Percentiles rank a stretch among this genome's conserved stretches.
Conservation (phyloP, 345 rosid genomes). For the Boechera stricta region DNA sequence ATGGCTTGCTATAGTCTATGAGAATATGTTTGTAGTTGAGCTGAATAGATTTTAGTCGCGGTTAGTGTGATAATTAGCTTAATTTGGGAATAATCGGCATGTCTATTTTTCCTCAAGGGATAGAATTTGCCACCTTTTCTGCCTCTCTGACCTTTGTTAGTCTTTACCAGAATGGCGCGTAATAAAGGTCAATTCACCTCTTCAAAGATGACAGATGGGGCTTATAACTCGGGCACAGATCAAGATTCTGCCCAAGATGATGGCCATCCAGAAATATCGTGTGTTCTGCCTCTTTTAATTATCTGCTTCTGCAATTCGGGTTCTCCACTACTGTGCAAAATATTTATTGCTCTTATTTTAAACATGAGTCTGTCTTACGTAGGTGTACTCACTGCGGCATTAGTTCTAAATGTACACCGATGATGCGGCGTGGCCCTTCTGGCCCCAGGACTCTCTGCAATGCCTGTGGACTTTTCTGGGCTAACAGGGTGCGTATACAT, state of each 20-base stretch:
- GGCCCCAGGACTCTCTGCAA: constrained; percentile 98
- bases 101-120: constrained; percentile 5
- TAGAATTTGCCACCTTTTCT: constrained; percentile 2
- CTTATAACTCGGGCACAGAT: constrained; percentile 57
- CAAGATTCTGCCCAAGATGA: constrained; percentile 84
- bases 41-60: constrained; percentile 8
- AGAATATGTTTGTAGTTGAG: constrained; percentile 16
- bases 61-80: constrained; percentile 14
- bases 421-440: constrained; percentile 99
- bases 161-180: constrained; percentile 82
- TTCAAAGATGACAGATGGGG: constrained; percentile 65
- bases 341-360: background rate
- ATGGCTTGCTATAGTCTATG: background rate
- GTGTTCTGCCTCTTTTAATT: constrained; percentile 49
- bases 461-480: constrained; percentile 99
- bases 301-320: constrained; percentile 9
- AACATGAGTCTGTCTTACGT: constrained; percentile 28
- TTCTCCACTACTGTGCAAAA: background rate
- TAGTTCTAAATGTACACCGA: constrained; percentile 86
- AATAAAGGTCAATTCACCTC: constrained; percentile 98
- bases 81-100: background rate
- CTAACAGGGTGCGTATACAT: constrained; percentile 69
- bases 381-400: constrained; percentile 94
- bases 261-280: constrained; percentile 65
- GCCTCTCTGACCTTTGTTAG: constrained; percentile 11